A percentile compares a stretch with the other conserved stretches of the same genome.
Evolutionary conservation across 2,329 filamentous ascomycete genomes (phyloP).

Genomic region (Botrytis pseudocinerea): DNA sequence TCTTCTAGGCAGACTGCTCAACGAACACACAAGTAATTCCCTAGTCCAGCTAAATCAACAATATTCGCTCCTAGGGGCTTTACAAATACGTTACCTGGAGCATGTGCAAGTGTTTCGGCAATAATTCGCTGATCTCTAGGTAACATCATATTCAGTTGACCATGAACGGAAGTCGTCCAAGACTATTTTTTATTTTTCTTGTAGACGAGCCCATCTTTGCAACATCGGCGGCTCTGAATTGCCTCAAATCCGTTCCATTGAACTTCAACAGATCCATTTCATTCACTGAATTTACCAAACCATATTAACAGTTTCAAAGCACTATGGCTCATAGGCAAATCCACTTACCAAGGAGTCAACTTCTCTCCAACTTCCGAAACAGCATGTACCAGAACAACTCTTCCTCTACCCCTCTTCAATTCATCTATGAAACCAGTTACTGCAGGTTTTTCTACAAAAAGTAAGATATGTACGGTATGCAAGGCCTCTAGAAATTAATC

Average conservation of each 20-base stretch:
- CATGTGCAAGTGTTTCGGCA: constrained; percentile 4
- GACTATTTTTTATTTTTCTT: neutral
- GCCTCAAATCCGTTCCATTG: constrained; percentile 35
- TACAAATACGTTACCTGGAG: neutral
- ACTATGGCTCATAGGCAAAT: constrained; percentile 16
- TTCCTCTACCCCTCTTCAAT: constrained; percentile 53
- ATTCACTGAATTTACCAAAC: constrained; percentile 32
- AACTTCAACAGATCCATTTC: constrained; percentile 23
- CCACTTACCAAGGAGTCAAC: constrained; percentile 28
- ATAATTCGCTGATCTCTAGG: neutral
- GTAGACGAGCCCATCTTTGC: constrained; percentile 18
- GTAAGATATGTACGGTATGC: constrained; percentile 52
- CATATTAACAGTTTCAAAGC: constrained; percentile 37
- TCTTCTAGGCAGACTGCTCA: neutral
- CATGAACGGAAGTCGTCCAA: neutral
- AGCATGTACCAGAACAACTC: constrained; percentile 38
- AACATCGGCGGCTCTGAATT: constrained; percentile 30
- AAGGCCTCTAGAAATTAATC: constrained; percentile 52
- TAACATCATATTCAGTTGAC: neutral
- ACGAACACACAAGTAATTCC: neutral
- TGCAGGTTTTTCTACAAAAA: constrained; percentile 61
- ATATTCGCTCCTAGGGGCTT: neutral
- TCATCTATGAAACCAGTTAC: constrained; percentile 59
- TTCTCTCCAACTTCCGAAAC: constrained; percentile 46
- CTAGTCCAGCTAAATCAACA: neutral